Evolutionary conservation across 495 filamentous ascomycete genomes (phyloP).

Genomic region (Neurospora sp.): DNA sequence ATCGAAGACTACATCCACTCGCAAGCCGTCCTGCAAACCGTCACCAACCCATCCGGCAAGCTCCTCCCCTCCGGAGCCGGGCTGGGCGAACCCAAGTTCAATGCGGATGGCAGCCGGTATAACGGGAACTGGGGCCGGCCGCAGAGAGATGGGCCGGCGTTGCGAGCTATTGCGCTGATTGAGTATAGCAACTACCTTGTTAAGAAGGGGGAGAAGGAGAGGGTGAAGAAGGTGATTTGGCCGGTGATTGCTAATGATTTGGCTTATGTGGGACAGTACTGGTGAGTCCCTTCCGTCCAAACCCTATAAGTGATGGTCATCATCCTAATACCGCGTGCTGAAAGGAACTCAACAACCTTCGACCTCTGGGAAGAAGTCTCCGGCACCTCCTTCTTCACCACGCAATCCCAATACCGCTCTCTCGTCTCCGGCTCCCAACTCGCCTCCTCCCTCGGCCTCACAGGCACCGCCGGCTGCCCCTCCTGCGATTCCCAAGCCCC

Average conservation of each 20-base stretch:
- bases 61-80: constrained; percentile 34
- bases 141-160: constrained; percentile 57
- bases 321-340: no score
- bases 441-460: constrained; percentile 29
- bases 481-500: constrained; percentile 41
- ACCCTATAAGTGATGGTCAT: no score
- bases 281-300: constrained; percentile 24
- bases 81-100: constrained; percentile 47
- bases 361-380: constrained; percentile 63
- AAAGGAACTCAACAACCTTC: constrained; percentile 47
- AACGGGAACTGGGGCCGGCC: constrained; percentile 37
- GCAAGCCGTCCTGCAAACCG: constrained; percentile 46
- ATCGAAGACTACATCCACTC: constrained; percentile 49
- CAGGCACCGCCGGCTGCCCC: no score
- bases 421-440: constrained; percentile 49
- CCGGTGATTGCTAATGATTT: constrained; percentile 55
- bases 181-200: constrained; percentile 35
- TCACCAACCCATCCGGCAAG: constrained; percentile 47
- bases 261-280: constrained; percentile 56
- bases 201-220: constrained; percentile 26
- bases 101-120: constrained; percentile 9
- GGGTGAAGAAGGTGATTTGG: constrained; percentile 37
- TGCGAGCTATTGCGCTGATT: constrained; percentile 47
- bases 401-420: constrained; percentile 32
- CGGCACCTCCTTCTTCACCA: constrained; percentile 48